Base-by-base conservation (phyloP, 768 basidiomycete genomes). In the Suillus clintonianus region DNA sequence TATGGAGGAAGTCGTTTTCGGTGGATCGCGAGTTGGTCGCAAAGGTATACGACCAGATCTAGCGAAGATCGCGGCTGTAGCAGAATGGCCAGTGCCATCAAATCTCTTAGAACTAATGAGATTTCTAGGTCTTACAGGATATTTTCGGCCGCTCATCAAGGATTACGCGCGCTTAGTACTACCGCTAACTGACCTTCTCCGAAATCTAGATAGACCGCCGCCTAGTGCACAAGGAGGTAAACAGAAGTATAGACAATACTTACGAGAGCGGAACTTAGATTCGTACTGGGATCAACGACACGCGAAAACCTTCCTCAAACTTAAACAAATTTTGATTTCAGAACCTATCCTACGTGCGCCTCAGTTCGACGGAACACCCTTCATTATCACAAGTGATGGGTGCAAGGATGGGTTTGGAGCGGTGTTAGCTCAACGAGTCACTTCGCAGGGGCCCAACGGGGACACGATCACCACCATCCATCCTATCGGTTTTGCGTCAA, bases 401-500 rank as follows among this genome's bases (percentile, higher is more conserved):
- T 32, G 32, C 32, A 32, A 32, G 32, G 32, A 32, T 32, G 32
- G 32, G 3, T 32, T 32, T 32, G 32, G 32, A 7, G 32, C 32
- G 3, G 32, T 32, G 7, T 32, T 32, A 32, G 32, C 32, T 7
- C 32, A 79, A 60, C 4, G 37, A 36, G 2, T 36, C n/a, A 58
- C 45, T 30, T 67, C 64, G 19, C 53, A 60, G 4, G 58, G 67
- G 1, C 67, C 70, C 5, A 64, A 59, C n/a, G 73, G 78, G 0
- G 64, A 62, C 24, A 65, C 56, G 6, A 67, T 70, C 9, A 37
- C 4, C 6, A 4, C 17, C 3, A 54, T 24, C n/a, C 67, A 69
- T 54, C 66, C 70, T 5, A 62, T 70, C 13, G 68, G 61, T 9
- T 71, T 73, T 66, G 32, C 76, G n/a, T n/a, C n/a, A n/a, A n/a